A percentile compares a stretch with the other conserved stretches of the same genome.
Conservation (phyloP, 208 protist genomes). For the Leishmania gerbilli region DNA sequence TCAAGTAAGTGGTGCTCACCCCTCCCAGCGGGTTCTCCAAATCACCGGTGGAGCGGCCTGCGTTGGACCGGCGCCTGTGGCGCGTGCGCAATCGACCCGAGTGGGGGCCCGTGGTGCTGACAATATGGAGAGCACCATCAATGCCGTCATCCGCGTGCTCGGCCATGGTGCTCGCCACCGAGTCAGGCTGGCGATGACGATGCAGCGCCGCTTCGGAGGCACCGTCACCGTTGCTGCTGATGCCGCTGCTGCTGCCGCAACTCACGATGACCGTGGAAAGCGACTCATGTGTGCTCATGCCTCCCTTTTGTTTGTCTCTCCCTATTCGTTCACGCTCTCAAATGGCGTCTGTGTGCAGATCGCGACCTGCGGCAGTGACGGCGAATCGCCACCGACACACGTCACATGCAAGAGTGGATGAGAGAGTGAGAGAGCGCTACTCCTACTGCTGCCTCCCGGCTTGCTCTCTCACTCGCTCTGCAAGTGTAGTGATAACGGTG, state of each 20-base stretch:
- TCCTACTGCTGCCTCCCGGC: neutral
- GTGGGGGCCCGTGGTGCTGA: neutral
- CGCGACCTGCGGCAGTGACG: neutral
- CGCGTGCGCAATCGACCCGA: conserved; percentile 5
- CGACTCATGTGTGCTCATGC: neutral
- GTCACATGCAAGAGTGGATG: neutral
- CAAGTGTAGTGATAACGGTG: too few species aligned
- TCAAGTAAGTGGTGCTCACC: conserved; percentile 4
- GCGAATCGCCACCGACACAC: neutral
- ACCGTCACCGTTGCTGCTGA: neutral
- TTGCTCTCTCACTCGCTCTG: neutral
- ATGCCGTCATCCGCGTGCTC: neutral
- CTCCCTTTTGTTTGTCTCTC: neutral
- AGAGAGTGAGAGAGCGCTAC: neutral
- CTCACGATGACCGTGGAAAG: neutral
- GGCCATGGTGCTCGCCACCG: neutral
- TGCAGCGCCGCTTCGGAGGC: neutral
- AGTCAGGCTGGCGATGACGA: neutral
- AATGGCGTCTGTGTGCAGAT: neutral
- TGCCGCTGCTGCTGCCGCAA: neutral
- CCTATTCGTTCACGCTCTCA: neutral
- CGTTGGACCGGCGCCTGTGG: conserved; percentile 3
- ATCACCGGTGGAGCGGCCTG: neutral
- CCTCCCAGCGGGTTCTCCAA: neutral
- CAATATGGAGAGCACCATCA: neutral